Evolutionary conservation across 106 monocot species (phyloP), one percentile per base, ranked within the genome.

Genomic region (Dioscorea alata): DNA sequence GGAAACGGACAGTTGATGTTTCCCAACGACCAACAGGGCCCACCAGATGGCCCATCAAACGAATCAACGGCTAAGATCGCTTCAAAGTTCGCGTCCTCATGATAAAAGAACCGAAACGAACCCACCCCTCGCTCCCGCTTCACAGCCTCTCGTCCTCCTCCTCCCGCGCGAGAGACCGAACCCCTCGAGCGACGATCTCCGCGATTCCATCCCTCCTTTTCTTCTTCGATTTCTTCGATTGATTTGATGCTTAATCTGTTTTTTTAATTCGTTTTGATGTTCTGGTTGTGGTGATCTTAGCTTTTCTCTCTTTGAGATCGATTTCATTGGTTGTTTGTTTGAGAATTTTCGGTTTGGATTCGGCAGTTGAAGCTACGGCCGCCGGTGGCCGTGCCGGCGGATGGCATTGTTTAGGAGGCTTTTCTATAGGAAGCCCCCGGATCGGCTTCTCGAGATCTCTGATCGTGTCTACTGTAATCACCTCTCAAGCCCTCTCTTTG

Each of bases 331-430:
- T 56, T 16, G 50, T 19, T 19, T n/a, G 50, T 8, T 35, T 57
- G 35, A 49, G 59, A 14, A 31, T 35, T n/a, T n/a, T n/a, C 0
- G 69, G 69, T 63, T 59, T 49, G 74, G 76, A 74, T 57, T 65
- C 21, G 61, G 58, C 24, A 33, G 68, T 18, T 73, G 71, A 64
- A 71, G 71, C 77, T 69, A 72, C 74, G 71, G 79, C 71, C 74
- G 81, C 78, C 80, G 71, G 76, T 67, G 80, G 72, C 63, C 75
- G 70, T 72, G 84, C 80, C 78, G 75, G 70, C 82, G 76, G 80
- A 92, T 99, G 97, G 92, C 92, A 67, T 85, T 99, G 48, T 93
- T 99, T 80, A 73, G 92, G 80, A 85, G 97, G 81, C 79, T 99
- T 16, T 99, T 99, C 68, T 93, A 90, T 65, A 62, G 90, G 74